Percentiles rank a stretch among this genome's conserved stretches.
Conservation (phyloP, 306 rosid genomes). For the Ormosia emarginata region DNA sequence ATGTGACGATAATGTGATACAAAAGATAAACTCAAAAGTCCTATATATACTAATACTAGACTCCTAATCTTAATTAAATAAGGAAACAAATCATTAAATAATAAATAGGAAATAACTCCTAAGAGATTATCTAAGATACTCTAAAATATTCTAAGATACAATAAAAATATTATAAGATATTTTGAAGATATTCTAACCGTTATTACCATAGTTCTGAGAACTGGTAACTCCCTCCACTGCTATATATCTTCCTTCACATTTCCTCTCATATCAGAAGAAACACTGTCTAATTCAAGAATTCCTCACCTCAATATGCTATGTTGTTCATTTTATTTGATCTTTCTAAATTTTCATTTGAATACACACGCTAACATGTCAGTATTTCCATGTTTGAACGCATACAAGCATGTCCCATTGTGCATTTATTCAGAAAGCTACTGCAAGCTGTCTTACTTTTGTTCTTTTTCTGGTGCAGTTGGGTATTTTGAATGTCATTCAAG, state of each 20-base stretch:
- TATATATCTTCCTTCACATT: background rate
- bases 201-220: background rate
- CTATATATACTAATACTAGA: too few species aligned
- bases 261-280: slow-evolving; percentile 9
- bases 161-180: too few species aligned
- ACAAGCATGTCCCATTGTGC: background rate
- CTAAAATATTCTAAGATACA: too few species aligned
- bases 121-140: too few species aligned
- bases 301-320: background rate
- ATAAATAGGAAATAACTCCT: too few species aligned
- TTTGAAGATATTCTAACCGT: background rate
- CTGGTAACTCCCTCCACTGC: slow-evolving; percentile 3
- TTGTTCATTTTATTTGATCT: background rate
- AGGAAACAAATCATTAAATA: too few species aligned
- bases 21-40: too few species aligned
- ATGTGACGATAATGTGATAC: too few species aligned
- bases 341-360: slow-evolving; percentile 9
- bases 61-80: too few species aligned
- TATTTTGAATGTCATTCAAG: slow-evolving; percentile 79
- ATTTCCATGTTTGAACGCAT: slow-evolving; percentile 4
- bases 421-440: slow-evolving; percentile 16
- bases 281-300: slow-evolving; percentile 1
- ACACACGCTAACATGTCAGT: background rate
- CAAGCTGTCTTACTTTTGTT: slow-evolving; percentile 22
- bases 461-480: slow-evolving; percentile 73